Percentiles rank a stretch among this genome's conserved stretches.
Evolutionary conservation across 768 basidiomycete genomes (phyloP).

Genomic region (Leccinum aurantiacum): DNA sequence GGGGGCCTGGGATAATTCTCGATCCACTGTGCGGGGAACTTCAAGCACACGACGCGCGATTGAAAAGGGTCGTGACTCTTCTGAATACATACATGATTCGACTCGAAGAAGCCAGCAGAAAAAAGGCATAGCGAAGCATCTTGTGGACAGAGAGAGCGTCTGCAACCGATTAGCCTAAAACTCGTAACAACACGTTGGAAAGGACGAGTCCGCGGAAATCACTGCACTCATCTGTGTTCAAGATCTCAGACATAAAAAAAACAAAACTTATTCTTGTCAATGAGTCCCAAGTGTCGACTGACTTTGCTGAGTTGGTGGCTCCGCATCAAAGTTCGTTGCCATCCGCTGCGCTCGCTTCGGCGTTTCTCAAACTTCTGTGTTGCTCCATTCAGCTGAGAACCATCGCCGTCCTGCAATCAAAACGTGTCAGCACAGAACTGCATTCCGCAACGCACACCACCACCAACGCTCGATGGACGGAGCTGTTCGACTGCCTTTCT

Average conservation of each 20-base stretch:
- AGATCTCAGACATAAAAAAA: neutral
- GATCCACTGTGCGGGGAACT: conserved; percentile 32
- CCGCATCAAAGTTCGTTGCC: conserved; percentile 21
- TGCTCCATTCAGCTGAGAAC: conserved; percentile 6
- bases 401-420: conserved; percentile 10
- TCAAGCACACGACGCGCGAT: conserved; percentile 14
- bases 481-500: conserved; percentile 14
- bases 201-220: conserved; percentile 34
- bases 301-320: conserved; percentile 4
- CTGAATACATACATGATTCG: conserved; percentile 10
- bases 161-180: conserved; percentile 24
- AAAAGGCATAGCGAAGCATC: conserved; percentile 20
- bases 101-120: conserved; percentile 8
- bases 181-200: conserved; percentile 26
- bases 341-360: conserved; percentile 18
- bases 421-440: conserved; percentile 19
- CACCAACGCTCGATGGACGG: neutral
- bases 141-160: conserved; percentile 14
- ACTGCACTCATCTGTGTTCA: conserved; percentile 2
- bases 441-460: conserved; percentile 3
- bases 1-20: conserved; percentile 29
- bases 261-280: neutral
- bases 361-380: conserved; percentile 13
- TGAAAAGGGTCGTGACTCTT: conserved; percentile 12
- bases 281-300: neutral